Evolutionary conservation across 768 basidiomycete species (phyloP), one percentile per base, ranked within the genome.

Genomic region (Lentinula sp.): DNA sequence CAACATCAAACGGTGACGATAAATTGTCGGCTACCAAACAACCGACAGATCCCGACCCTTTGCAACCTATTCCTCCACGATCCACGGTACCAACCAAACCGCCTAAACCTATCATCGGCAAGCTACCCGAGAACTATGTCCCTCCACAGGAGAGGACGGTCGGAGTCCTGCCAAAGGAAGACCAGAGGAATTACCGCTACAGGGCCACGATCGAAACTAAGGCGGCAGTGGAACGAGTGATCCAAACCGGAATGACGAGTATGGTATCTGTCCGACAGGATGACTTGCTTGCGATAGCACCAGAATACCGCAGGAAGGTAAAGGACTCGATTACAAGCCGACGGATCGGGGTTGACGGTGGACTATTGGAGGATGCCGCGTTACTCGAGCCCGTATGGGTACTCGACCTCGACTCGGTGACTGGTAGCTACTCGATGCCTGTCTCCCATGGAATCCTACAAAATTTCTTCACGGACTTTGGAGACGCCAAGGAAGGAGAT

Each of bases 371-470:
- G 3, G 28, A 28, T 3, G 2, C 7, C 0, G 18, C 39, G 2
- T 0, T 6, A 0, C 10, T 6, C 2, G 51, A 52, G 9, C 4
- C 6, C 0, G 8, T 13, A 0, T 4, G 41, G 8, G 6, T 20
- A 20, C 9, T 20, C 1, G 37, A 39, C 12, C n/a, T n/a, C 15
- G 16, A 16, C 16, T 12, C n/a, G n/a, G n/a, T n/a, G n/a, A n/a
- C n/a, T n/a, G n/a, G n/a, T 7, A 16, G 7, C 16, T 9, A 9
- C 20, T 8, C 16, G 1, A 35, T 16, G 1, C 33, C 12, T 0
- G 28, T 33, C 5, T 1, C 33, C 0, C 5, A 52, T 0, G 3
- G 3, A 1, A 3, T 1, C 7, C 1, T 35, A 1, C 3, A 5
- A 0, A 10, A 9, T 1, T 41, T 8, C 36, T 41, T 54, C 37